Evolutionary conservation across 768 basidiomycete species (phyloP), one percentile per base, ranked within the genome.

Genomic region (Lactifluus echinatus): DNA sequence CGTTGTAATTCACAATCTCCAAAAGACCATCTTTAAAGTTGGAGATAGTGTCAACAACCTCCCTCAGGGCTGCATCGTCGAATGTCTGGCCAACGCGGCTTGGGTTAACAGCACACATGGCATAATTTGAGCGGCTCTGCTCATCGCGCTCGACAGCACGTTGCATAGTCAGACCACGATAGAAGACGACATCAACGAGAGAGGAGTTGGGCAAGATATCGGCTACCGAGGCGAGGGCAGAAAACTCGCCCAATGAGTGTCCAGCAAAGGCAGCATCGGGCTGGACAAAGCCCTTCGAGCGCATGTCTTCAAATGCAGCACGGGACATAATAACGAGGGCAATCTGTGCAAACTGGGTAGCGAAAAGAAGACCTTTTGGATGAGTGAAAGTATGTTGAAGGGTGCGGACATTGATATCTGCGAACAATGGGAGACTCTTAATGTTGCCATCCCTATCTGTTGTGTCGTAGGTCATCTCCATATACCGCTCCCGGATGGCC

Each of bases 151-250:
- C 93, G 56, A 99, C 96, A 26, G 96, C 96, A 23, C 96, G 92
- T 68, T 98, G 96, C 96, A 98, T 99, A 34, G 96, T 99, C 68
- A 99, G 94, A 65, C 96, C 96, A 70, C 96, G 92, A 72, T 97
- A 99, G 80, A 99, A 99, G 26, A 99, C 95, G 66, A 99, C 91
- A 64, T 99, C 96, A 66, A 94, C 92, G 47, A 98, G 84, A 2
- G 92, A 84, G 19, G 95, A 92, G 65, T 98, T 92, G 46, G 92
- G 89, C 34, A 98, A 82, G 52, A 97, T 91, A 70, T 95, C 94
- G 24, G 95, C 95, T 64, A 99, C 96, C 8, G 95, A 95, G 1
- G 96, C 96, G 4, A 99, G 80, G 2, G 96, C 95, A 40, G 96
- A 97, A 71, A 98, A 99, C 73, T 99, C 96, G 66, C 96, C 96